Evolutionary conservation across 495 filamentous ascomycete genomes (phyloP).

Genomic region (Acidiella bohemica): DNA sequence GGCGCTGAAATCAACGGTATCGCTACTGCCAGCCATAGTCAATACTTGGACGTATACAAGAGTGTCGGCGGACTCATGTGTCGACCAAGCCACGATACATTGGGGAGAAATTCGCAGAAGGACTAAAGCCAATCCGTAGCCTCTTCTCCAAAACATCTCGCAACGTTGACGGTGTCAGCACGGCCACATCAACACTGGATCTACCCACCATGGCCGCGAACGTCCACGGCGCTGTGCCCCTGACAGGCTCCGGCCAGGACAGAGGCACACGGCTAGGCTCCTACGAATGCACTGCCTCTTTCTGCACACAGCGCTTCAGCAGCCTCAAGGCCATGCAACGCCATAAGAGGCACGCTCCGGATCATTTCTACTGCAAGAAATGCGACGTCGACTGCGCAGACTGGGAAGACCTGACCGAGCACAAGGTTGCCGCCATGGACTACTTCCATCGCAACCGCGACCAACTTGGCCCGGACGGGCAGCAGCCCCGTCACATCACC

Average conservation of each 20-base stretch:
- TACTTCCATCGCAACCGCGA: constrained; percentile 3
- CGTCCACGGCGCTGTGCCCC: neutral
- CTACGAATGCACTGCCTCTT: constrained; percentile 10
- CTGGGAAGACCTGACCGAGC: constrained; percentile 28
- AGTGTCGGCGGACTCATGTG: too few species aligned
- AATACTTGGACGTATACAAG: too few species aligned
- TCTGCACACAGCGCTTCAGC: constrained; percentile 21
- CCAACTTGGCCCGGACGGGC: constrained; percentile 21
- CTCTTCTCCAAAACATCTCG: too few species aligned
- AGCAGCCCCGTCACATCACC: constrained; percentile 33
- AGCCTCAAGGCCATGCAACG: constrained; percentile 29
- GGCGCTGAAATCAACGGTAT: too few species aligned
- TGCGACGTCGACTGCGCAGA: constrained; percentile 39
- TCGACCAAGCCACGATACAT: too few species aligned
- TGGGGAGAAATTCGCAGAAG: too few species aligned
- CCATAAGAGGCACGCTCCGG: constrained; percentile 33
- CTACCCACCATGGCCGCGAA: neutral
- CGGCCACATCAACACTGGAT: neutral
- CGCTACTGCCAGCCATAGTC: too few species aligned
- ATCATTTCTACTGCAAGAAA: constrained; percentile 39
- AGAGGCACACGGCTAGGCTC: neutral
- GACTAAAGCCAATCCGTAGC: too few species aligned
- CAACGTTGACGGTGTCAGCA: too few species aligned
- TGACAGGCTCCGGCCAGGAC: constrained; percentile 7
- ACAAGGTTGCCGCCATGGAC: constrained; percentile 21